Evolutionary conservation across 257 asterid genomes (phyloP).

Genomic region (Solanum chiquidenum): DNA sequence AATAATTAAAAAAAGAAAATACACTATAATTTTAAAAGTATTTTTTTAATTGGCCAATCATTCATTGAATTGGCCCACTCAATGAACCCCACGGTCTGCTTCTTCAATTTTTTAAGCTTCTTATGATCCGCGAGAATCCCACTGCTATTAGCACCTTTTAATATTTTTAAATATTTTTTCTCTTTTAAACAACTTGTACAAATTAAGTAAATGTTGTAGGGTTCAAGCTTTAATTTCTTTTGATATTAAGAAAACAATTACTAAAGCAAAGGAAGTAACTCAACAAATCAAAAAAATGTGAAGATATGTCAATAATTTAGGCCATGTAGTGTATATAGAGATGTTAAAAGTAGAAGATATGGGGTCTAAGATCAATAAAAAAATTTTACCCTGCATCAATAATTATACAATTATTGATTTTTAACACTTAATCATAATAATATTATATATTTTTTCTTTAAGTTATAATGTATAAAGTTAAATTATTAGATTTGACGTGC

Average conservation of each 20-base stretch:
- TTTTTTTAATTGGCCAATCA: slow-evolving; percentile 10
- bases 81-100: not conserved
- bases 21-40: not conserved
- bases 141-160: too few species aligned
- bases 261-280: not conserved
- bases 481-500: not conserved
- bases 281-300: not conserved
- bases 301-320: not conserved
- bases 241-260: not conserved
- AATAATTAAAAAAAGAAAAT: not conserved
- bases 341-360: too few species aligned
- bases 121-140: too few species aligned
- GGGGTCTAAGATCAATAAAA: too few species aligned
- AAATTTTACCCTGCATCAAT: not conserved
- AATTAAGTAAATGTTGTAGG: not conserved
- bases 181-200: not conserved
- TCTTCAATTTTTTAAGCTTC: too few species aligned
- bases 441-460: not conserved
- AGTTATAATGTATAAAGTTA: not conserved
- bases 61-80: not conserved
- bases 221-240: not conserved
- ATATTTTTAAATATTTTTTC: not conserved
- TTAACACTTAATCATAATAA: too few species aligned
- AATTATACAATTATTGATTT: not conserved
- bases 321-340: too few species aligned